Evolutionary conservation across 768 basidiomycete species (phyloP), one percentile per base, ranked within the genome.

Genomic region (Daedalea quercina): DNA sequence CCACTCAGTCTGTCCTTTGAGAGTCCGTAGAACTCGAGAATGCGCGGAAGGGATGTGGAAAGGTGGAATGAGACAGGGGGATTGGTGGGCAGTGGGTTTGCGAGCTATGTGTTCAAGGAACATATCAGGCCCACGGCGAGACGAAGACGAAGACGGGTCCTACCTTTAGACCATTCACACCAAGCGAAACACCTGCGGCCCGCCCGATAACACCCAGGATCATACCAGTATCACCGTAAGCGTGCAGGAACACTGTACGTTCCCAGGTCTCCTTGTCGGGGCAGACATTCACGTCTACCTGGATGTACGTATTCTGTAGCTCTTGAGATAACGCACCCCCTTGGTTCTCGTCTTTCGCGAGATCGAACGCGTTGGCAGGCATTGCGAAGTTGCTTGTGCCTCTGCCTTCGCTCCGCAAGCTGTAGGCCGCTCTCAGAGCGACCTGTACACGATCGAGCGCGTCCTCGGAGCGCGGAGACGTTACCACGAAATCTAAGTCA

Each of bases 191-290:
- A 2, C 84, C 81, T 44, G 67, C 67, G 50, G 77, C 77, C 37
- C 74, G 73, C 9, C 73, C 76, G 17, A 87, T 64, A 13, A 83
- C 63, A 9, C 80, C 77, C 45, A 88, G 65, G 15, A 88, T 84
- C 78, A 86, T 85, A 0, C 82, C 82, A 17, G 87, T 71, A 58
- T 87, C 87, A 9, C 87, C 87, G 58, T 86, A 87, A 1, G 79
- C 76, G 53, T 80, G 74, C 59, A 78, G 78, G 65, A 85, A 78
- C 22, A 73, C 61, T 15, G 78, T 65, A 20, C 80, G 70, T 22
- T 81, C 71, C 65, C 69, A 79, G 59, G 79, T 79, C 19, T 68
- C 72, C 59, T 67, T 65, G 62, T 79, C 73, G 2, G 59, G 63
- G 59, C 83, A 85, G 2, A 84, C 76, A 55, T 79, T 74, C 15